Evolutionary conservation across 352 stramenopile species (phyloP).

Genomic region (Globisporangium ultimum): DNA sequence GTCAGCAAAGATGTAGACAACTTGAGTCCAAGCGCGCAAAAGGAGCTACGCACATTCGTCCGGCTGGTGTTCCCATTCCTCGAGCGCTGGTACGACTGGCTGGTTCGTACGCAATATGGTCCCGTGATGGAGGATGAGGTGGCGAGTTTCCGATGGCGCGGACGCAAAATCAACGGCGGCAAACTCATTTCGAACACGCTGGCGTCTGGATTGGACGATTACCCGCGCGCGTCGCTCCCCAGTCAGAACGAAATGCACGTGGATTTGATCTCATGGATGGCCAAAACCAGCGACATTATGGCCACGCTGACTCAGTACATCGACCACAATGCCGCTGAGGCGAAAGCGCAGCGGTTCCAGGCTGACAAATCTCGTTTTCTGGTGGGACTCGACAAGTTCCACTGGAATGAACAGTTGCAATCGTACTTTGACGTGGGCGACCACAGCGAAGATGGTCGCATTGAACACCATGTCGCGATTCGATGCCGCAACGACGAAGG

Average conservation of each 20-base stretch:
- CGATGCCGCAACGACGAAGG: slow-evolving; percentile 55
- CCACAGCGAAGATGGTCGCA: slow-evolving; percentile 66
- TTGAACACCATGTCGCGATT: slow-evolving; percentile 65
- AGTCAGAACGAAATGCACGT: slow-evolving; percentile 86
- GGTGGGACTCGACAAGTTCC: slow-evolving; percentile 43
- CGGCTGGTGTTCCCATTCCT: slow-evolving; percentile 65
- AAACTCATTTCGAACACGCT: slow-evolving; percentile 91
- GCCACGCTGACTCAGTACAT: slow-evolving; percentile 38
- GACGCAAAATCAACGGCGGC: slow-evolving; percentile 54
- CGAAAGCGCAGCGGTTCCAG: slow-evolving; percentile 25
- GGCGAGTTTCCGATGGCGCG: slow-evolving; percentile 79
- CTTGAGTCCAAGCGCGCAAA: slow-evolving; percentile 5
- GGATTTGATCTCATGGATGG: slow-evolving; percentile 90
- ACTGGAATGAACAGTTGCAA: slow-evolving; percentile 67
- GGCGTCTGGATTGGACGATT: slow-evolving; percentile 92
- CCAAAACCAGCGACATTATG: slow-evolving; percentile 63
- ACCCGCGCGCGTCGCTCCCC: slow-evolving; percentile 76
- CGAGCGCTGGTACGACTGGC: slow-evolving; percentile 76
- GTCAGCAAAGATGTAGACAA: slow-evolving; percentile 19
- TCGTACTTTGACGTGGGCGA: slow-evolving; percentile 82
- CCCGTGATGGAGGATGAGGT: slow-evolving; percentile 23
- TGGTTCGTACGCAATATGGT: slow-evolving; percentile 56
- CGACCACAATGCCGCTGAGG: slow-evolving; percentile 10
- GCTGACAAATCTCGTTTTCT: slow-evolving; percentile 35
- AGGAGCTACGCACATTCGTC: slow-evolving; percentile 35